A percentile compares a stretch with the other conserved stretches of the same genome.
These are phyloP conservation scores for Verticillium tricorpus DNA, from an alignment of 2,329 filamentous ascomycete species.

Conservation along the genomic window DNA sequence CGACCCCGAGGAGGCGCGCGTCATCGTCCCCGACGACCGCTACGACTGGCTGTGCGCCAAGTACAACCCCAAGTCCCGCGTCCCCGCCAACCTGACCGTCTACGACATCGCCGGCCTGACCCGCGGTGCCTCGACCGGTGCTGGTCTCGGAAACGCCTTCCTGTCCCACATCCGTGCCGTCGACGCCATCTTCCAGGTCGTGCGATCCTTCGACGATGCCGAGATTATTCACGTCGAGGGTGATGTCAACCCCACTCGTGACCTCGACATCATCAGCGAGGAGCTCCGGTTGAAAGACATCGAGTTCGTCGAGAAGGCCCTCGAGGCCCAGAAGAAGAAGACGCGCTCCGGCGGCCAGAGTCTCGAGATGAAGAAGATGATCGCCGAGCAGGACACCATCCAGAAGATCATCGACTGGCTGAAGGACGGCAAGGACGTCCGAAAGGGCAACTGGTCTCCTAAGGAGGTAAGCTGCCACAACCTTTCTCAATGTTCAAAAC, in stretches of 20 bases:
- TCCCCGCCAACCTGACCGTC: slow-evolving; percentile 96
- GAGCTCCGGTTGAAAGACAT: slow-evolving; percentile 98
- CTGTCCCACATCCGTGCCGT: slow-evolving; percentile 97
- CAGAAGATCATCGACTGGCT: slow-evolving; percentile 83
- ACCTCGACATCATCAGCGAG: slow-evolving; percentile 94
- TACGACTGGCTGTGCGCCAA: slow-evolving; percentile 95
- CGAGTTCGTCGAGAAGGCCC: slow-evolving; percentile 94
- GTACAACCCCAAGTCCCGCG: slow-evolving; percentile 94
- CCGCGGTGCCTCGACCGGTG: slow-evolving; percentile 91
- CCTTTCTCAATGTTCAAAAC: slow-evolving; percentile 8
- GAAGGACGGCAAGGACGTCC: slow-evolving; percentile 86
- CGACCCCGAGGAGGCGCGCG: slow-evolving; percentile 95
- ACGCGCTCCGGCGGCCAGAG: slow-evolving; percentile 91
- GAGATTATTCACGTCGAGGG: slow-evolving; percentile 99
- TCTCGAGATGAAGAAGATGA: slow-evolving; percentile 96
- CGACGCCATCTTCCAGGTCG: slow-evolving; percentile 96
- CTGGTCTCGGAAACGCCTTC: slow-evolving; percentile 96
- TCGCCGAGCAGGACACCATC: slow-evolving; percentile 88
- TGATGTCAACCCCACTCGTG: slow-evolving; percentile 90
- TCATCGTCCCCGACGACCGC: slow-evolving; percentile 92
- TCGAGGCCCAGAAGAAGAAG: slow-evolving; percentile 89
- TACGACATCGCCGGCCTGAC: slow-evolving; percentile 99
- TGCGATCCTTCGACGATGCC: slow-evolving; percentile 95
- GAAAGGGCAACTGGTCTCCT: slow-evolving; percentile 81
- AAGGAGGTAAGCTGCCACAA: slow-evolving; percentile 76